phyloP scores from a whole-genome alignment of 257 asterid genomes.

The Handroanthus guayacan region DNA sequence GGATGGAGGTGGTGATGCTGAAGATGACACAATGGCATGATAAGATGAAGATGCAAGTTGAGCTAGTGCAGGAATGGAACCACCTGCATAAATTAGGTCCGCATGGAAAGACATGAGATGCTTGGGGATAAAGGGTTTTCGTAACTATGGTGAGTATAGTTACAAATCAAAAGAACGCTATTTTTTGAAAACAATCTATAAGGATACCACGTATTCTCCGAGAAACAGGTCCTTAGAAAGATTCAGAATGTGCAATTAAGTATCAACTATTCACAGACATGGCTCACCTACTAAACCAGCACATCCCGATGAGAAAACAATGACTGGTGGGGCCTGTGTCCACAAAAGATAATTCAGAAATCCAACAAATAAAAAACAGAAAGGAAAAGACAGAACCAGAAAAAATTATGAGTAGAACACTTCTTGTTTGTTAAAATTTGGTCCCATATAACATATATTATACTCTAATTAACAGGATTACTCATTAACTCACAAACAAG shows the following conservation, averaged over 20 bases:
- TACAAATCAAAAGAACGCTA: slow-evolving; percentile 18
- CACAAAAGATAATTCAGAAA: slow-evolving; percentile 25
- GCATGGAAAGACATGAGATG: slow-evolving; percentile 19
- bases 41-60: slow-evolving; percentile 92
- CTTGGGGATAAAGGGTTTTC: not conserved
- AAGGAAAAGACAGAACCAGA: not conserved
- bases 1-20: slow-evolving; percentile 59
- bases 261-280: slow-evolving; percentile 22
- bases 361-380: slow-evolving; percentile 18
- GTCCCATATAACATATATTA: not conserved
- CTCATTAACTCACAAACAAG: slow-evolving; percentile 24
- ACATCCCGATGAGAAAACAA: slow-evolving; percentile 88
- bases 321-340: slow-evolving; percentile 89
- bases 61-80: slow-evolving; percentile 86
- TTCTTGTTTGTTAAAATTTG: not conserved
- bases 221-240: no score
- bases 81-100: slow-evolving; percentile 65
- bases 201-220: no score
- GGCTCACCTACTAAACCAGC: slow-evolving; percentile 86
- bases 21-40: slow-evolving; percentile 65
- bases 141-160: slow-evolving; percentile 23
- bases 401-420: slow-evolving; percentile 1
- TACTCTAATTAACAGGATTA: not conserved
- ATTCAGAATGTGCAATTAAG: not conserved
- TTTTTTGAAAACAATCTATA: not conserved